A percentile compares a stretch with the other conserved stretches of the same genome.
These are phyloP conservation scores for Fraxinus floribunda DNA, from an alignment of 305 asterid genomes.

Conservation along the genomic window DNA sequence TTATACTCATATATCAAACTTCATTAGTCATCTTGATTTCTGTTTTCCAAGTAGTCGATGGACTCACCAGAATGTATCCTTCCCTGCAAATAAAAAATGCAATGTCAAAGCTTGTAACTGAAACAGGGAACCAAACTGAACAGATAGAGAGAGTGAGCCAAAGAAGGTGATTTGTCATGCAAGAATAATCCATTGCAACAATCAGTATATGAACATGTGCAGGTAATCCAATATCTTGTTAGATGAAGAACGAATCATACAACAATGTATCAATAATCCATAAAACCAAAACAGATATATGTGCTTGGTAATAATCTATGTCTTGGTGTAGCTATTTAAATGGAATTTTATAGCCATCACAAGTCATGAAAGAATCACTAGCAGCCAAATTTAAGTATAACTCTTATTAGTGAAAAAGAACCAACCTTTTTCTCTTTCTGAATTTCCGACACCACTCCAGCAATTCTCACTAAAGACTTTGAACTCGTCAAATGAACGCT, in stretches of 20 bases:
- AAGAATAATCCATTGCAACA: neutral
- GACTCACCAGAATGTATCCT: constrained; percentile 86
- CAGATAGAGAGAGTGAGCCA: neutral
- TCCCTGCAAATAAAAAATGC: constrained; percentile 57
- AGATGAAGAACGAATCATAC: neutral
- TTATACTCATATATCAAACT: neutral
- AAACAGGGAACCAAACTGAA: neutral
- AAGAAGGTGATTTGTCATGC: neutral
- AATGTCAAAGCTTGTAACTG: constrained; percentile 2
- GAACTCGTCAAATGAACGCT: constrained; percentile 95
- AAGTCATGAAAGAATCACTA: constrained; percentile 18
- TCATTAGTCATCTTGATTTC: constrained; percentile 4
- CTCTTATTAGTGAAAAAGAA: neutral
- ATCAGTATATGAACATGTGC: neutral
- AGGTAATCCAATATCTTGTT: constrained; percentile 11
- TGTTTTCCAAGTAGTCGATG: neutral
- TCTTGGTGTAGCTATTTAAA: constrained; percentile 1
- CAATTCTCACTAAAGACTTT: constrained; percentile 89
- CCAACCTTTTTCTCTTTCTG: constrained; percentile 90
- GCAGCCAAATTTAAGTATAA: constrained; percentile 4
- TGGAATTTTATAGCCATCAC: constrained; percentile 7
- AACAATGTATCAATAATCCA: neutral
- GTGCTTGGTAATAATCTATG: constrained; percentile 11
- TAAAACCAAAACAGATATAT: constrained; percentile 2
- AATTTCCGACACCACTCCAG: constrained; percentile 90